Evolutionary conservation across 139 green algal species (phyloP).

Genomic region (Chlamydomonas incerta): DNA sequence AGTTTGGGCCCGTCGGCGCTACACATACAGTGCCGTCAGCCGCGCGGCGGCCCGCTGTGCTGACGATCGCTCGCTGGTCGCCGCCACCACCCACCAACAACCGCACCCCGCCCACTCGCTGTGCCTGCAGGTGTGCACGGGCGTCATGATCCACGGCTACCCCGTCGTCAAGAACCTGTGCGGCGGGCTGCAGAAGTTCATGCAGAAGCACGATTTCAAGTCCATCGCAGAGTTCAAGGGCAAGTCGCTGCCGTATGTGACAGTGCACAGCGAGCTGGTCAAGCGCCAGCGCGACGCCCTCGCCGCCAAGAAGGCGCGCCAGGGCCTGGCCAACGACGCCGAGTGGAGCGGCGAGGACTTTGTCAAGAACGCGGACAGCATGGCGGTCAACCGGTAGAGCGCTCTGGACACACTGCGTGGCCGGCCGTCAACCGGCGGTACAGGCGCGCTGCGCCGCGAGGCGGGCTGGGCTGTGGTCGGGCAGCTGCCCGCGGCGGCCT

Average conservation of each 20-base stretch:
- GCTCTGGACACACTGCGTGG: too few relatives aligned
- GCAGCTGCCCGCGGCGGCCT: too few relatives aligned
- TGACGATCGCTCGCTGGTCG: background rate
- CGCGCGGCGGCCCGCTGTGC: too few relatives aligned
- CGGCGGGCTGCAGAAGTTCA: slow-evolving; percentile 87
- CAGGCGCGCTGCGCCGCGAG: too few relatives aligned
- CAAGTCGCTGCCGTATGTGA: slow-evolving; percentile 91
- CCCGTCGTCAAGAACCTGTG: slow-evolving; percentile 90
- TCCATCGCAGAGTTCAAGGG: slow-evolving; percentile 91
- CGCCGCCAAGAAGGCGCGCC: slow-evolving; percentile 73
- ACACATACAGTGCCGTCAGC: too few relatives aligned
- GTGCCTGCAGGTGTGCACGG: slow-evolving; percentile 91
- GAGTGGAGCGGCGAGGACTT: slow-evolving; percentile 96
- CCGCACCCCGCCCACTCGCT: too few relatives aligned
- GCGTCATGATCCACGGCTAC: slow-evolving; percentile 98
- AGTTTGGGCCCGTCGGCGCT: too few relatives aligned
- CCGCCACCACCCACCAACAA: too few relatives aligned
- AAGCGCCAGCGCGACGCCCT: slow-evolving; percentile 85
- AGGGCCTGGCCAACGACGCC: slow-evolving; percentile 88
- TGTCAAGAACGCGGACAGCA: slow-evolving; percentile 75
- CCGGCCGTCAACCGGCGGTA: too few relatives aligned
- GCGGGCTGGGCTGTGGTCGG: too few relatives aligned
- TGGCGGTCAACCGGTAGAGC: slow-evolving; percentile 76
- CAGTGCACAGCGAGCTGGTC: slow-evolving; percentile 95
- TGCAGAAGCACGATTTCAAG: slow-evolving; percentile 89